Percentiles rank a stretch among this genome's conserved stretches.
Evolutionary conservation across 1,139 yeast genomes (phyloP).

Genomic region (Yamadazyma mexicana): DNA sequence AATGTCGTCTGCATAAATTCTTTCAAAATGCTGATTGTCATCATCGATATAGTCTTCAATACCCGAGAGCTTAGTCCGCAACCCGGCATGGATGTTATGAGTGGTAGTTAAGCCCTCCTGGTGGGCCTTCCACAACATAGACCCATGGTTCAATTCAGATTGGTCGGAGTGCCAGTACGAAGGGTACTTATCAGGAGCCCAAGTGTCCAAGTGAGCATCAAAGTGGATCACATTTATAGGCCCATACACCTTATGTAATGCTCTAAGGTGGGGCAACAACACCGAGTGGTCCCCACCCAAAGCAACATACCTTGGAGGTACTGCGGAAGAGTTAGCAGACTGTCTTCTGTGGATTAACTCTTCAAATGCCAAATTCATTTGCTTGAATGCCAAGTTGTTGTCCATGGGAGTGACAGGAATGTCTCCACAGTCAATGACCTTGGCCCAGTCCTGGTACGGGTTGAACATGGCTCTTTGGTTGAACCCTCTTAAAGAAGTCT

Average conservation of each 20-base stretch:
- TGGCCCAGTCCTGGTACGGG: constrained; percentile 70
- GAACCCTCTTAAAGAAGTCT: constrained; percentile 63
- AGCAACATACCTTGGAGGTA: constrained; percentile 63
- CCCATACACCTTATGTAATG: constrained; percentile 59
- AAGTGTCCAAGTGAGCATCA: constrained; percentile 79
- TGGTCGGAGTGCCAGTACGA: constrained; percentile 69
- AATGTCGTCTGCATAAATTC: constrained; percentile 70
- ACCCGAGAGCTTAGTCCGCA: constrained; percentile 69
- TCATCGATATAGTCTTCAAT: constrained; percentile 65
- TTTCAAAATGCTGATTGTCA: constrained; percentile 58
- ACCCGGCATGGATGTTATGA: constrained; percentile 68
- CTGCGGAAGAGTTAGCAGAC: constrained; percentile 20
- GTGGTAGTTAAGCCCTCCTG: constrained; percentile 62
- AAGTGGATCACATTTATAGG: constrained; percentile 70
- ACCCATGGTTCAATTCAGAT: constrained; percentile 70
- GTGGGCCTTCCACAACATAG: constrained; percentile 78
- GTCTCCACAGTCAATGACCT: constrained; percentile 75
- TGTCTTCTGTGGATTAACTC: constrained; percentile 46
- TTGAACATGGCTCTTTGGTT: constrained; percentile 65
- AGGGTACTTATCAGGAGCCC: constrained; percentile 70
- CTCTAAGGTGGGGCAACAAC: constrained; percentile 67
- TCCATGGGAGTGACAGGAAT: constrained; percentile 81
- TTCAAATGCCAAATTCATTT: constrained; percentile 68
- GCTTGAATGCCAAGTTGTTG: constrained; percentile 63
- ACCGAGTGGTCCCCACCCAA: constrained; percentile 82